A percentile compares a stretch with the other conserved stretches of the same genome.
Conservation (phyloP, 192 early-diverging fungal species). For the Backusella liffmaniae region DNA sequence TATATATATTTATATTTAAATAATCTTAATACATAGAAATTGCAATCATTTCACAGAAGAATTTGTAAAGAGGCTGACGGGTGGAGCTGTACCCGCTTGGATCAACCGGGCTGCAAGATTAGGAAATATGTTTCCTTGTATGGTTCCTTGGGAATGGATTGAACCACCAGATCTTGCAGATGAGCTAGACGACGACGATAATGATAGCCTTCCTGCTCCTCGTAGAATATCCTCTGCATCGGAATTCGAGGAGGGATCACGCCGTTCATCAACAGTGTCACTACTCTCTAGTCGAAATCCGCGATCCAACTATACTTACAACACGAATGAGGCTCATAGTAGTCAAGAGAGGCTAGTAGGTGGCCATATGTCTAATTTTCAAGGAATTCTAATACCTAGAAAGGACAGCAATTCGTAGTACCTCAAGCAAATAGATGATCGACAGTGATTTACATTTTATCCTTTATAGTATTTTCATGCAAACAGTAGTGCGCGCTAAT, state of each 20-base stretch:
- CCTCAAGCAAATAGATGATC: not conserved
- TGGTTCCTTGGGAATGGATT: conserved; percentile 39
- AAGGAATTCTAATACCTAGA: not conserved
- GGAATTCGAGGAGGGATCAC: not conserved
- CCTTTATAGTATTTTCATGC: not conserved
- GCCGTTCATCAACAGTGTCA: not conserved
- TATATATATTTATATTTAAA: not conserved
- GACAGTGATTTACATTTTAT: not conserved
- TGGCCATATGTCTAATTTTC: not conserved
- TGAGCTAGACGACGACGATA: not conserved
- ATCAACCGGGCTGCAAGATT: conserved; percentile 41
- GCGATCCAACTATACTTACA: not conserved
- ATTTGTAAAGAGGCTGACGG: conserved; percentile 23
- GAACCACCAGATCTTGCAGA: conserved; percentile 32
- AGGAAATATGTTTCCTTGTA: conserved; percentile 40
- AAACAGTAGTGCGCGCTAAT: not conserved
- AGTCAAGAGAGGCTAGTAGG: not conserved
- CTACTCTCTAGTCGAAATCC: not conserved
- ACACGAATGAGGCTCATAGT: not conserved
- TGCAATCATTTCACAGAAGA: conserved; percentile 41
- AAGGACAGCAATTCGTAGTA: not conserved
- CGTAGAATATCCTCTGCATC: not conserved
- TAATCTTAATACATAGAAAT: conserved; percentile 17
- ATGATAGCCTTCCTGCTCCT: not conserved
- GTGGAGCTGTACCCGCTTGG: conserved; percentile 28